Evolutionary conservation across 108 stramenopile genomes (phyloP).

Genomic region (Fragilaria radians): DNA sequence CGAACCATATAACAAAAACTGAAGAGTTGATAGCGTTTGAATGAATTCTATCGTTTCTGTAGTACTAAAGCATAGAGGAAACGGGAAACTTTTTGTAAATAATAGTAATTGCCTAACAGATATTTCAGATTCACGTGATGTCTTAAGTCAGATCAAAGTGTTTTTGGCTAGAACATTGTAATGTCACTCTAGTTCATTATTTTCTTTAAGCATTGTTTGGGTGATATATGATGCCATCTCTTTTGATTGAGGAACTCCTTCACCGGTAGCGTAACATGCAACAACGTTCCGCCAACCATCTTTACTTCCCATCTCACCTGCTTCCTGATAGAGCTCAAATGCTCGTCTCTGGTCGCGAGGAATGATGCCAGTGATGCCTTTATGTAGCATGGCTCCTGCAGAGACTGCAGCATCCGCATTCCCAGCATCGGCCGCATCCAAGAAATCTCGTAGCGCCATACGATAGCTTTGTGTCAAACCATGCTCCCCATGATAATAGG

Average conservation of each 20-base stretch:
- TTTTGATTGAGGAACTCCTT: conserved; percentile 66
- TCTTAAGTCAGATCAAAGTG: too few relatives aligned
- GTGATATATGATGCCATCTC: conserved; percentile 71
- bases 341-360: conserved; percentile 49
- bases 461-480: conserved; percentile 42
- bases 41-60: too few relatives aligned
- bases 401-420: conserved; percentile 75
- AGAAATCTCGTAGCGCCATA: conserved; percentile 51
- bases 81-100: too few relatives aligned
- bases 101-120: too few relatives aligned
- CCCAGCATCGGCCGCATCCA: conserved; percentile 53
- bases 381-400: conserved; percentile 69
- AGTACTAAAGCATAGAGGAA: too few relatives aligned
- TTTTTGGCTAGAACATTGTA: too few relatives aligned
- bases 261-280: conserved; percentile 65
- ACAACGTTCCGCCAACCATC: conserved; percentile 86
- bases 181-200: too few relatives aligned
- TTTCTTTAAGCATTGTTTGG: conserved; percentile 65
- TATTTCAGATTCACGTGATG: too few relatives aligned
- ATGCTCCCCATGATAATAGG: conserved; percentile 52
- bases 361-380: conserved; percentile 43
- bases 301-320: conserved; percentile 68
- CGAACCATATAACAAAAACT: too few relatives aligned
- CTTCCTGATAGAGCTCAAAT: conserved; percentile 75
- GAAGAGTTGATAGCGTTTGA: too few relatives aligned